Evolutionary conservation across 1,284 basidiomycete species (phyloP).

Genomic region (Lentinula novae-zelandiae): DNA sequence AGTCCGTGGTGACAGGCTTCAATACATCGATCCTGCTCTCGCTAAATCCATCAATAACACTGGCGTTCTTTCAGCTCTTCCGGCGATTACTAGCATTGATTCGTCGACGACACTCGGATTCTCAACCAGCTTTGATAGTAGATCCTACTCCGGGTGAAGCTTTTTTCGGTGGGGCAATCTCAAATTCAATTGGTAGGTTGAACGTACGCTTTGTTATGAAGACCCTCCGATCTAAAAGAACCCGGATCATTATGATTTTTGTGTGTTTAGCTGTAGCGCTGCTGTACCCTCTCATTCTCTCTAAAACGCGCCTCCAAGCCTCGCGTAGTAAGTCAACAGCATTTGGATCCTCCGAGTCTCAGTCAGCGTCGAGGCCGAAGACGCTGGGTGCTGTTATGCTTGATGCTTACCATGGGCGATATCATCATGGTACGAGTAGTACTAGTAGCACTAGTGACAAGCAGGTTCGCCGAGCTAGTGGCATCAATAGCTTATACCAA

Average conservation of each 20-base stretch:
- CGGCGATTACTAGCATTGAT: conserved; percentile 31
- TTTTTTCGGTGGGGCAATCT: conserved; percentile 50
- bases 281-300: conserved; percentile 53
- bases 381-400: conserved; percentile 25
- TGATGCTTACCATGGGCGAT: conserved; percentile 27
- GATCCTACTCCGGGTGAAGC: conserved; percentile 37
- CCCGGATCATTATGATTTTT: not conserved
- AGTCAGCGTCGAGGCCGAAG: conserved; percentile 18
- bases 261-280: conserved; percentile 33
- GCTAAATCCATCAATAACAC: conserved; percentile 51
- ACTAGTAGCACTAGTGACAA: not conserved
- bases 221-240: too few relatives aligned
- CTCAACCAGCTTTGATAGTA: conserved; percentile 11
- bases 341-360: not conserved
- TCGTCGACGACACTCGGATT: not conserved
- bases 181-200: conserved; percentile 38
- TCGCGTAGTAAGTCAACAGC: not conserved
- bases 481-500: conserved; percentile 44
- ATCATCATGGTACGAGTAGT: not conserved
- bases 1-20: conserved; percentile 36
- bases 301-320: conserved; percentile 52
- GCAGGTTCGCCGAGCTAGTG: conserved; percentile 15
- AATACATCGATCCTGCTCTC: conserved; percentile 44
- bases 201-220: not conserved
- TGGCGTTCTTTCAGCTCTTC: conserved; percentile 51